Percentiles rank a stretch among this genome's conserved stretches.
Conservation (phyloP, 257 asterid species). For the Eustoma russellianum region DNA sequence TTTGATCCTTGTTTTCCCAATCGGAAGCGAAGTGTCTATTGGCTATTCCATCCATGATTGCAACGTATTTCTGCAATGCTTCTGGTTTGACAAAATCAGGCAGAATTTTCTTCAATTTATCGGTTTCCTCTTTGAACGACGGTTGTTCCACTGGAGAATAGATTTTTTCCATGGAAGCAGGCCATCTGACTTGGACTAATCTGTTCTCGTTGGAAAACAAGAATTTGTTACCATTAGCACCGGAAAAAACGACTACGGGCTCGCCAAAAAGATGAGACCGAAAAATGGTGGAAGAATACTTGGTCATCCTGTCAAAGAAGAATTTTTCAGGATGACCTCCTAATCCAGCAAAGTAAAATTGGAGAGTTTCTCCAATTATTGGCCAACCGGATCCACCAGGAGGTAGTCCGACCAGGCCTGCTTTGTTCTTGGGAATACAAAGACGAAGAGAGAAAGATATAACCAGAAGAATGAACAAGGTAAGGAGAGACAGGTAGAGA, state of each 20-base stretch:
- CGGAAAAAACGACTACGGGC: slow-evolving; percentile 35
- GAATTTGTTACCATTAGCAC: slow-evolving; percentile 38
- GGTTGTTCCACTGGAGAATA: slow-evolving; percentile 24
- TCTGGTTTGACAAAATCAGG: slow-evolving; percentile 39
- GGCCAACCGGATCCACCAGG: slow-evolving; percentile 24
- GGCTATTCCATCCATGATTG: slow-evolving; percentile 43
- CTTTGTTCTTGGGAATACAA: too few species aligned
- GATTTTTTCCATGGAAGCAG: slow-evolving; percentile 32
- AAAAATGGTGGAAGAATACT: slow-evolving; percentile 33
- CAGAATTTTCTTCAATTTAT: slow-evolving; percentile 33
- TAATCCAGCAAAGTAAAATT: slow-evolving; percentile 38
- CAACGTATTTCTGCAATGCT: slow-evolving; percentile 40
- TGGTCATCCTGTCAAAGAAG: slow-evolving; percentile 33
- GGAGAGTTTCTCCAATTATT: slow-evolving; percentile 38
- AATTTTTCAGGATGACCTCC: slow-evolving; percentile 48
- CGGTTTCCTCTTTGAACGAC: slow-evolving; percentile 6
- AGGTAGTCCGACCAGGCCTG: too few species aligned
- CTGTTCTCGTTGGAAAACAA: slow-evolving; percentile 50
- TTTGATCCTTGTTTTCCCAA: slow-evolving; percentile 25
- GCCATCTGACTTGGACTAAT: slow-evolving; percentile 54
- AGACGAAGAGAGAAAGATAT: too few species aligned
- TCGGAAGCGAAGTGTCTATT: slow-evolving; percentile 27
- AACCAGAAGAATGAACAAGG: slow-evolving; percentile 14
- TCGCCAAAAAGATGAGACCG: slow-evolving; percentile 45
- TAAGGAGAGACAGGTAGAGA: slow-evolving; percentile 37